Evolutionary conservation across 2,329 filamentous ascomycete genomes (phyloP).

Genomic region (Podosphaera xanthii): DNA sequence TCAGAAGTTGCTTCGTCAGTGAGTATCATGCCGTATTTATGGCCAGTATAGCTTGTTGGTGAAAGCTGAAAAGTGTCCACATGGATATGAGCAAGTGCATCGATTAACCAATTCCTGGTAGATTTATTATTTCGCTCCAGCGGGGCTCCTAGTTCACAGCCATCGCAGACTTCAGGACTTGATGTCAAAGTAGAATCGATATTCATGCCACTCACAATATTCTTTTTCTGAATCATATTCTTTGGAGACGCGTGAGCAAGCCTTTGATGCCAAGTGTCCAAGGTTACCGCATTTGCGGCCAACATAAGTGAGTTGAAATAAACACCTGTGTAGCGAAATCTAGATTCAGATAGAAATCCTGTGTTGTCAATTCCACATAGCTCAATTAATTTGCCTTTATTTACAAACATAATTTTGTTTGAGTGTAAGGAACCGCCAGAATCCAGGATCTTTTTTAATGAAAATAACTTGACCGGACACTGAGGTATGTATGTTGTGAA

Average conservation of each 20-base stretch:
- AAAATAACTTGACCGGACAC: constrained; percentile 1
- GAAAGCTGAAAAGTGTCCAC: not conserved
- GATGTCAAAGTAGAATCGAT: not conserved
- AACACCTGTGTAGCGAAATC: not conserved
- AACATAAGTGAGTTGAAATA: not conserved
- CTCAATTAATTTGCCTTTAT: not conserved
- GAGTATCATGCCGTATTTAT: not conserved
- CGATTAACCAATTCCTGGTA: not conserved
- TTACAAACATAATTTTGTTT: not conserved
- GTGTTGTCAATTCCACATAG: not conserved
- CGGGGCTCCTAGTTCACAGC: not conserved
- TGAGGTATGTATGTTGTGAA: too few species aligned
- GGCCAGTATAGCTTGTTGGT: not conserved
- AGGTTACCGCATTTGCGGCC: not conserved
- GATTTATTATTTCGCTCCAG: not conserved
- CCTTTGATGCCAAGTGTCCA: not conserved
- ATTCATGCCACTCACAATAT: not conserved
- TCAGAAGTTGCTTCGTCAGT: not conserved
- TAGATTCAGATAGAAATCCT: not conserved
- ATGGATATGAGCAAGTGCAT: constrained; percentile 1
- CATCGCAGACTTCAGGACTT: not conserved
- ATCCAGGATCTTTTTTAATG: not conserved
- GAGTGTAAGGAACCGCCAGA: not conserved
- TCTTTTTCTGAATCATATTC: not conserved
- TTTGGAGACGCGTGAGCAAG: not conserved